Evolutionary conservation across 352 stramenopile genomes (phyloP), one percentile per base, ranked within the genome.

Genomic region (Globisporangium echinulatum): DNA sequence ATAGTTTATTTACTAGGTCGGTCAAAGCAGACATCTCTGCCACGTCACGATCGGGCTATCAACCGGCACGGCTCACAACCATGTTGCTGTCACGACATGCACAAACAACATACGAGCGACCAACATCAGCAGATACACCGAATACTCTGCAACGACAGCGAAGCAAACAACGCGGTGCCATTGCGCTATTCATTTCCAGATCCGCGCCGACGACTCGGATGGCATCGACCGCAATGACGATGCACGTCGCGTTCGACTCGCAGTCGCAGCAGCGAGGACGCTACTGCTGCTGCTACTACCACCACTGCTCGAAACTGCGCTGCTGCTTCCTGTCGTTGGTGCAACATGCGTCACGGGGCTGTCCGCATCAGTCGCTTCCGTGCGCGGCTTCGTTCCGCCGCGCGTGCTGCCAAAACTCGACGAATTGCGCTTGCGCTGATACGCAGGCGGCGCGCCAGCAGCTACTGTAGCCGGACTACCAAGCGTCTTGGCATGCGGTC

Each of bases 401-500:
- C 59, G 59, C 3, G 43, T 58, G 33, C 46, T 64, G 43, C 25
- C 44, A 13, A 64, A 54, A 49, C 52, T 64, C 13, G 59, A 64
- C 14, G 59, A 59, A 33, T 64, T 64, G n/a, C 59, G 59, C 25
- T 64, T 64, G 13, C 59, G 59, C 10, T 52, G 37, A 2, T 44
- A 17, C 37, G 52, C 15, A 10, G 38, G 15, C n/a, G 38, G 51
- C 15, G 51, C 37, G 17, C 43, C 13, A 43, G 25, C 4, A 51
- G 57, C 36, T n/a, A 46, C 25, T 48, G 46, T 7, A 2, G 15
- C 47, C n/a, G 7, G 4, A 10, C 33, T 33, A 19, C 43, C 36
- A 15, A 17, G 47, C 15, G 15, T 60, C 55, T 48, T 54, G 8
- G 17, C 39, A 8, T 38, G 17, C 2, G n/a, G 47, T 37, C 49